Conservation (phyloP, 1,284 basidiomycete species). For the Lentinula novae-zelandiae region DNA sequence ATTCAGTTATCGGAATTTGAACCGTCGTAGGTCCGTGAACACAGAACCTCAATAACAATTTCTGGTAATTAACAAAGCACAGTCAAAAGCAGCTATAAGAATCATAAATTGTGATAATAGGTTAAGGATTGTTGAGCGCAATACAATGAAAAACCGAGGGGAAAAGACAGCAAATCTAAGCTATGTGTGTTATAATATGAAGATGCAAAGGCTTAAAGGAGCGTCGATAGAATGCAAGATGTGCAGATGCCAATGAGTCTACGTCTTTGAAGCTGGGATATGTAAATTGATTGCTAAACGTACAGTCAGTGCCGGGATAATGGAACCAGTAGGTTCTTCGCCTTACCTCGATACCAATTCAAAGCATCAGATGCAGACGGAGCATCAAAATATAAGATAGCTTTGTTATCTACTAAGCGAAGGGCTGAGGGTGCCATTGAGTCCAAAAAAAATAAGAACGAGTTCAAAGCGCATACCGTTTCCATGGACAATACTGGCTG, state of each 20-base stretch:
- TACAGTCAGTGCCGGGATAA: slow-evolving; percentile 5
- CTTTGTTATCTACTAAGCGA: slow-evolving; percentile 83
- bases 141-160: slow-evolving; percentile 6
- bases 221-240: not conserved
- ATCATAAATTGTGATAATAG: slow-evolving; percentile 14
- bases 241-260: slow-evolving; percentile 17
- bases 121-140: slow-evolving; percentile 9
- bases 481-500: slow-evolving; percentile 85
- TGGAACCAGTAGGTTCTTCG: not conserved
- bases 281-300: slow-evolving; percentile 58
- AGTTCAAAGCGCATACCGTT: slow-evolving; percentile 52
- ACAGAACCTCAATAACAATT: no score
- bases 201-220: slow-evolving; percentile 2
- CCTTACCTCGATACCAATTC: slow-evolving; percentile 85
- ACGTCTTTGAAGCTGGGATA: slow-evolving; percentile 52
- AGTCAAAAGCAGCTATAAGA: slow-evolving; percentile 8
- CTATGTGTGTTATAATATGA: not conserved
- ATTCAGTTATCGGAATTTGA: no score
- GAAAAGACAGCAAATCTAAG: slow-evolving; percentile 13
- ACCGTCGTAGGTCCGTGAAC: no score
- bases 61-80: slow-evolving; percentile 6
- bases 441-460: slow-evolving; percentile 9
- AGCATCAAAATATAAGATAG: slow-evolving; percentile 90
- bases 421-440: slow-evolving; percentile 45
- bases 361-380: slow-evolving; percentile 78